Base-by-base conservation (phyloP, 345 rosid genomes). In the Eucalyptus cladocalyx region DNA sequence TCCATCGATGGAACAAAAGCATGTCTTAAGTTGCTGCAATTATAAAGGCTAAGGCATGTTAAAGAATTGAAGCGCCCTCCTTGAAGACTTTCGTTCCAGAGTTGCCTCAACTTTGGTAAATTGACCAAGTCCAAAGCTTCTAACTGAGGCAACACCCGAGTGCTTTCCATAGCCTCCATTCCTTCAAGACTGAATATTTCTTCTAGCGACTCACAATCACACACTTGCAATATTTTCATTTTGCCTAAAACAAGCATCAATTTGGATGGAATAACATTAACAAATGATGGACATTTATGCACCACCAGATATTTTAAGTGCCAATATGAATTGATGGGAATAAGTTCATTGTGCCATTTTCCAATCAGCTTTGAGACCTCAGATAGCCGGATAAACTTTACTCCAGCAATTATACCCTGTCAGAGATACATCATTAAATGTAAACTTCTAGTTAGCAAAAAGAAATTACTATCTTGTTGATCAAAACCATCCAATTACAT, bases 81-180 rank as follows among this genome's bases (percentile, higher is more conserved):
- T 0, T 47, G 62, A 58, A 58, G 13, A 10, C 24, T 58, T 58
- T 58, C 2, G 14, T 24, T 24, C 62, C 62, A 24, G 4, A 58
- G 62, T 58, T 1, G 30, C 62, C 62, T 24, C 62, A 58, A 58
- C 30, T 24, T 81, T 47, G 86, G 86, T 81, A 24, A 28, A 81
- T 28, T 28, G 67, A 60, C 67, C 67, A 58, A 58, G 0, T 4
- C 4, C n/a, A 58, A 0, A 10, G 0, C 1, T 0, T 0, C 4
- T 58, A 60, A 11, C 8, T 0, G 7, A 60, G 67, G 67, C 0
- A 60, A 7, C 67, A 60, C 67, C 2, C 1, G 15, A 60, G 67
- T 60, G 15, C 67, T 0, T 60, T 60, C 6, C 2, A 26, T 11
- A 60, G 15, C 0, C 67, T 60, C 32, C n/a, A 0, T 11, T 11